Base-by-base conservation (phyloP, 2,329 filamentous ascomycete species). In the Akanthomyces muscarius region DNA sequence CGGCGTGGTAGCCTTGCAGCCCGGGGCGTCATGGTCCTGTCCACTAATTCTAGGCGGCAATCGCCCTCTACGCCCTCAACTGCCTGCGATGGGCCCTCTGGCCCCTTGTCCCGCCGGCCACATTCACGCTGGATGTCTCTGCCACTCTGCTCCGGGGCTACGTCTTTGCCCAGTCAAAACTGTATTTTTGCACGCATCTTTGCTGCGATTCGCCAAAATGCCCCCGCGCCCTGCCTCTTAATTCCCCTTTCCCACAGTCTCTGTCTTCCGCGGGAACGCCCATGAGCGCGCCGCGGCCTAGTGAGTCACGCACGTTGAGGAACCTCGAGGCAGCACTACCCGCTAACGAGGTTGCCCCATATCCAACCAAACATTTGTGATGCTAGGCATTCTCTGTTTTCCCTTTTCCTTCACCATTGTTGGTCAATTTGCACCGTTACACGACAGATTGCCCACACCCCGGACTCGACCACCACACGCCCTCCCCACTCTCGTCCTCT, bases 1-100 rank as follows among this genome's bases (percentile, higher is more conserved):
- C 21, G 45, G n/a, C 42, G 7, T 51, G 14, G 53, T 57, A 57
- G 54, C 54, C 54, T 57, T 57, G 54, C 54, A 57, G 52, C 14
- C 21, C 21, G 11, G 36, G 52, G 36, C 14, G 23, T 25, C 36
- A 14, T 25, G 33, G 33, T 11, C 10, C 10, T 36, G 18, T 36
- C 55, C 55, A 36, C 42, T 18, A 28, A 1, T 25, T 45, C 47
- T 47, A 58, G 55, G 55, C 55, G 41, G 54, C 54, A 14, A 45
- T 23, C 36, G 25, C n/a, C 18, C 18, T 21, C 44, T 47, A 2
- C 33, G 33, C 33, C 30, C 48, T 14, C 28, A 21, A 48, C 45
- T 48, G 45, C 45, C 18, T 36, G n/a, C 30, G 48, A 52, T 53
- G 30, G 30, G 23, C 8, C 36, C 36, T 33, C 11, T n/a, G 4